Evolutionary conservation across 164 flowering plant genomes (phyloP), one percentile per base, ranked within the genome.

Genomic region (Chimonanthus salicifolius): DNA sequence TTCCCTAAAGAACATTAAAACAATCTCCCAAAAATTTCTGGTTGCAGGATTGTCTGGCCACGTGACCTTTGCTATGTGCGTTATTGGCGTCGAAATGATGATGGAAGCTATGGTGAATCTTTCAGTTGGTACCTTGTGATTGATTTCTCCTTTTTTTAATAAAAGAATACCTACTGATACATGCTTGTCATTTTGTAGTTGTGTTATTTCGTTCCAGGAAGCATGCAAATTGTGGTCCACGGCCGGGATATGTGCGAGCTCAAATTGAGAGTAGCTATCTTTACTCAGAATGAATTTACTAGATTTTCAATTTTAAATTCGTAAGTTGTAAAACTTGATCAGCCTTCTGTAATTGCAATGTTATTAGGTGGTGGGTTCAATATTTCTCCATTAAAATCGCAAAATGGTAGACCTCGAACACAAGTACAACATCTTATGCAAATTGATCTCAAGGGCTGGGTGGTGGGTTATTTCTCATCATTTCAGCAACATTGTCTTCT

Each of bases 61-160:
- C 99, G 99, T 75, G 99, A 96, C 80, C 99, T 96, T 68, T 96
- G 99, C 77, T 96, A 96, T 85, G 93, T 94, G 62, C 92, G 99
- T 15, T 96, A 96, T 69, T 96, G 99, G 99, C 94, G 99, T 8
- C 88, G 99, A 48, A 96, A 96, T 86, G 99, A 96, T 82, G 97
- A 96, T 86, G 99, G 99, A 73, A 96, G 98, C 79, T 96, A 96
- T 81, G 99, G 99, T 88, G 78, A 71, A 76, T 77, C 18, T 50
- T 74, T 71, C 51, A 65, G 8, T 11, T 65, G 45, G 68, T 45
- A 33, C 46, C 46, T 45, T 43, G 48, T 65, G 6, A 11, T 48
- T 45, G 8, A 9, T 65, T 47, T 45, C 15, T 65, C 68, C n/a
- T 33, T 72, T 20, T 7, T 44, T 10, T 51, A 47, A 58, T 33